Evolutionary conservation across 176 grass and related monocot genomes (phyloP).

Genomic region (Aegilops bicornis): DNA sequence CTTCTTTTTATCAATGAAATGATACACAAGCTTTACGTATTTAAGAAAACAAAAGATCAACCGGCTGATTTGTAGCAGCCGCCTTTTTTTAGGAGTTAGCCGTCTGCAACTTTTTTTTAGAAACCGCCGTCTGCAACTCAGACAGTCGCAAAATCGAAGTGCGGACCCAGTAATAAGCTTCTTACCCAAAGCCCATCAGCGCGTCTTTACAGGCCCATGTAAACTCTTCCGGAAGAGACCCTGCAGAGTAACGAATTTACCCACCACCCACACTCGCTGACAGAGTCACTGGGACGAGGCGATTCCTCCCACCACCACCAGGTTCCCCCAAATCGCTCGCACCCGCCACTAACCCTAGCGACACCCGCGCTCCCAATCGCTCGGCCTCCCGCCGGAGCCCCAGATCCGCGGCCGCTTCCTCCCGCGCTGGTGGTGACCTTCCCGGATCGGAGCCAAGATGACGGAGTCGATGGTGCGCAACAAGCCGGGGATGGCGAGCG

Average conservation of each 20-base stretch:
- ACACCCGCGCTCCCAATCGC: not conserved
- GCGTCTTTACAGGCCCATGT: not conserved
- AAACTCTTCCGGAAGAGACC: not conserved
- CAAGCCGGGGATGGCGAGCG: conserved; percentile 94
- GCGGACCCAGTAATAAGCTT: too few relatives aligned
- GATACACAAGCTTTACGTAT: too few relatives aligned
- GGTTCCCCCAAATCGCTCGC: not conserved
- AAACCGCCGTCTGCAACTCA: too few relatives aligned
- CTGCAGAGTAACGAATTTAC: not conserved
- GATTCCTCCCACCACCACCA: not conserved
- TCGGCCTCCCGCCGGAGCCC: conserved; percentile 6
- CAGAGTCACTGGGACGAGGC: not conserved
- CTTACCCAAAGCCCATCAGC: not conserved
- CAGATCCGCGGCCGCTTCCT: conserved; percentile 20
- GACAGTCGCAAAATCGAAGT: too few relatives aligned
- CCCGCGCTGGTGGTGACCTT: not conserved
- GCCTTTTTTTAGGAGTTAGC: too few relatives aligned
- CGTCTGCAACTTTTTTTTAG: too few relatives aligned
- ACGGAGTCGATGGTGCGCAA: conserved; percentile 83
- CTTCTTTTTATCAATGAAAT: too few relatives aligned
- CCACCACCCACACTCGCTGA: not conserved
- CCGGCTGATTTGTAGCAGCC: too few relatives aligned
- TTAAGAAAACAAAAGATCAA: too few relatives aligned
- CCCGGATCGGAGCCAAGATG: conserved; percentile 50
- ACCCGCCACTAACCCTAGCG: conserved; percentile 29